Evolutionary conservation across 2,329 filamentous ascomycete species (phyloP).

Genomic region (Bipolaris cookei): DNA sequence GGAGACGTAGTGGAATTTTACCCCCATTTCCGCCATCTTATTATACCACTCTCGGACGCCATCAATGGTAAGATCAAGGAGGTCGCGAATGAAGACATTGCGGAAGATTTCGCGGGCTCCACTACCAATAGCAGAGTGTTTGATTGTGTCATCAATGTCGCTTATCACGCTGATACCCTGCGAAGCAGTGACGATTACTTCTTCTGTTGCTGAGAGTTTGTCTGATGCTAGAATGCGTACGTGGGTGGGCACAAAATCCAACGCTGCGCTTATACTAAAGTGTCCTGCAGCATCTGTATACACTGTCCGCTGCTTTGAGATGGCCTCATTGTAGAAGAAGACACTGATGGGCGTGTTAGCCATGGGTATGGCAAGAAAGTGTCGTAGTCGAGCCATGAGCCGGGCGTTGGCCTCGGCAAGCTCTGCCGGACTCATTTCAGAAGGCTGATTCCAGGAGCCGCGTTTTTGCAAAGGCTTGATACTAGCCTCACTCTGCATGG

Average conservation of each 20-base stretch:
- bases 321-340: constrained; percentile 89
- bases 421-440: constrained; percentile 76
- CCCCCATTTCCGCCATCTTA: constrained; percentile 76
- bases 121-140: constrained; percentile 86
- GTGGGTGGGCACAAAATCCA: constrained; percentile 91
- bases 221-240: constrained; percentile 87
- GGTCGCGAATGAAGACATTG: constrained; percentile 90
- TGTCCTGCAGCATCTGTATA: constrained; percentile 88
- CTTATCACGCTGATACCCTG: constrained; percentile 90
- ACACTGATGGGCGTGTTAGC: constrained; percentile 80
- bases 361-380: constrained; percentile 86
- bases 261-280: constrained; percentile 77
- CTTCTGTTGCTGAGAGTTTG: constrained; percentile 78
- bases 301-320: constrained; percentile 83
- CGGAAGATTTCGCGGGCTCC: constrained; percentile 94
- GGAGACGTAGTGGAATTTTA: constrained; percentile 95
- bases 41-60: constrained; percentile 92
- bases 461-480: constrained; percentile 55
- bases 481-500: constrained; percentile 34
- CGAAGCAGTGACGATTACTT: constrained; percentile 77
- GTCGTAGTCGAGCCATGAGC: constrained; percentile 83
- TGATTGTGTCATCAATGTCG: constrained; percentile 97
- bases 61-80: constrained; percentile 79
- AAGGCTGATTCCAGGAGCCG: constrained; percentile 57
- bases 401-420: constrained; percentile 81